Base-by-base conservation (phyloP, 768 basidiomycete species). In the Sarcodon aspratus region DNA sequence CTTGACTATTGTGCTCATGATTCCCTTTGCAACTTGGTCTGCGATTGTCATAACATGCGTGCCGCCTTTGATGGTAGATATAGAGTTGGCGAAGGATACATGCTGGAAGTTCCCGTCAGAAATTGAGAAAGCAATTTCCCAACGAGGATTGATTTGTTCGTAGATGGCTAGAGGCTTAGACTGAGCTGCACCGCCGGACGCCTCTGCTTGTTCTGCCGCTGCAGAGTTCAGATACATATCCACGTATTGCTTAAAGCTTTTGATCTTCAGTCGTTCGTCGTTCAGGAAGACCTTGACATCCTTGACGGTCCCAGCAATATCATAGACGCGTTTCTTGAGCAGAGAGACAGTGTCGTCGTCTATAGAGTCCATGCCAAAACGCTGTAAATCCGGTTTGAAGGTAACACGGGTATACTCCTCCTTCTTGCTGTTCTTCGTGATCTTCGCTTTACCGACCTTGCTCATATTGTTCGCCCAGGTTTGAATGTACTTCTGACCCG, bases 31-130 rank as follows among this genome's bases (percentile, higher is more conserved):
- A 46, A 99, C 75, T 63, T 94, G 91, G 65, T 94, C 91, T 0
- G 92, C 75, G 51, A 98, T 76, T 54, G 77, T 70, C 18, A 70
- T 73, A 55, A 99, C 95, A 61, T 99, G 96, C 0, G 89, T 91
- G 46, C 96, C 96, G 45, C 96, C 96, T 61, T 98, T 99, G 51
- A 76, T 89, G 2, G 96, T 99, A 6, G 94, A 81, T 56, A 99
- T 97, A 21, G 92, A 91, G 66, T 99, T 99, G 57, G 92, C 93
- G 60, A 97, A 99, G 18, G 96, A 95, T 44, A 99, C 91, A 47
- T 95, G 92, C 59, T 91, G 86, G 68, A 89, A 88, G 18, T 79
- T 69, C 8, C 94, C 94, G 50, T 97, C 92, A 1, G 95, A 96
- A 17, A 97, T 77, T 1, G 93, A 83, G 61, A 97, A 97, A 2